Conservation (phyloP, 768 basidiomycete species). For the Strobilomyces dryophilus region DNA sequence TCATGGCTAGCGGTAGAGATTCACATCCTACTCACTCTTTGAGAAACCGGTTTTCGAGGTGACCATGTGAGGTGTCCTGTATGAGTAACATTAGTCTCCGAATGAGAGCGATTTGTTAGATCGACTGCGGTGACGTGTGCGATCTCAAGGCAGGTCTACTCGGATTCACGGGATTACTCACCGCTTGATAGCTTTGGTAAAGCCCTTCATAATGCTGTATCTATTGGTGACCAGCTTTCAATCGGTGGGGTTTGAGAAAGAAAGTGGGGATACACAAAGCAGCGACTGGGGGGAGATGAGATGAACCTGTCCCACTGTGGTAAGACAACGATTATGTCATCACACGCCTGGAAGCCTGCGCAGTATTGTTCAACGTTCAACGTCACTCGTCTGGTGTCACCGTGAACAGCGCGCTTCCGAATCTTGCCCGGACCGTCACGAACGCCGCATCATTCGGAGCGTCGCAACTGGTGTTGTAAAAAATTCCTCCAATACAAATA, state of each 20-base stretch:
- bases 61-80: slow-evolving; percentile 86
- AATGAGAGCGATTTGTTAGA: slow-evolving; percentile 1
- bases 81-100: slow-evolving; percentile 9
- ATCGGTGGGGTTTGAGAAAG: not conserved
- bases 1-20: not conserved
- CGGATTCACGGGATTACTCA: slow-evolving; percentile 28
- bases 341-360: no score
- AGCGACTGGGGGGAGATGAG: no score
- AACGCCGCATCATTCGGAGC: no score
- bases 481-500: no score
- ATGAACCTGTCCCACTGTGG: no score
- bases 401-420: no score
- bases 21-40: slow-evolving; percentile 65
- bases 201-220: slow-evolving; percentile 66
- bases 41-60: slow-evolving; percentile 86
- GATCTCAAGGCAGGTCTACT: not conserved
- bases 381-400: no score
- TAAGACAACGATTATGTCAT: no score
- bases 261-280: not conserved
- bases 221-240: not conserved
- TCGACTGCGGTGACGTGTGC: slow-evolving; percentile 3
- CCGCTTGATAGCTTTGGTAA: slow-evolving; percentile 77
- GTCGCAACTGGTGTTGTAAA: no score
- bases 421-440: no score
- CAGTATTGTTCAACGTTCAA: no score